Percentiles rank a stretch among this genome's conserved stretches.
These are phyloP conservation scores for Dendryphion nanum DNA, from an alignment of 2,329 filamentous ascomycete genomes.

Conservation along the genomic window DNA sequence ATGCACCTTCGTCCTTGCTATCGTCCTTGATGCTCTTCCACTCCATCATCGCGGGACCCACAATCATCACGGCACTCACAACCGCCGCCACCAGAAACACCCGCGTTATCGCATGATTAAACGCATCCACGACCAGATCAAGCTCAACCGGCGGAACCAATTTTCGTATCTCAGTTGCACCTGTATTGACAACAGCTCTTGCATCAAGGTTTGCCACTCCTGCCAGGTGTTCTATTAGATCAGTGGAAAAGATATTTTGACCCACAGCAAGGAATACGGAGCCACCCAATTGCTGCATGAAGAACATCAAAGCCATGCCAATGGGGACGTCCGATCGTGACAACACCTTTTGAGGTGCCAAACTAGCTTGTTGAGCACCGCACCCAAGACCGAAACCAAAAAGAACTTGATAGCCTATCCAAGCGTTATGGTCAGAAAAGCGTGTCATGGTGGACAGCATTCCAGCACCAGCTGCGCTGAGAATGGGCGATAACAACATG, in stretches of 20 bases:
- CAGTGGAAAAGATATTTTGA: background rate
- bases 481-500: conserved; percentile 6
- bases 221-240: background rate
- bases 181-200: conserved; percentile 34
- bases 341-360: background rate
- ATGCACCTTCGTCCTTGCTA: too few relatives aligned
- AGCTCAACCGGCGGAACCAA: conserved; percentile 51
- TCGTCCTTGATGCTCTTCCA: conserved; percentile 57
- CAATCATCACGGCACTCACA: conserved; percentile 39
- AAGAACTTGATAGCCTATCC: conserved; percentile 50
- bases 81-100: conserved; percentile 53
- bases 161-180: conserved; percentile 55
- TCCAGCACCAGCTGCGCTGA: conserved; percentile 35
- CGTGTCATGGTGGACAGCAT: conserved; percentile 42
- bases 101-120: conserved; percentile 56
- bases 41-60: conserved; percentile 55
- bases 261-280: background rate
- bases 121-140: conserved; percentile 54
- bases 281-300: background rate
- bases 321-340: background rate
- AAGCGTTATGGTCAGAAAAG: conserved; percentile 31
- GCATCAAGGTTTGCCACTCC: conserved; percentile 16
- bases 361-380: background rate
- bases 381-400: conserved; percentile 39
- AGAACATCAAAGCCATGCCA: background rate